Percentiles rank a stretch among this genome's conserved stretches.
Evolutionary conservation across 78 protist species (phyloP).

Genomic region (Planoprotostelium fungivorum): DNA sequence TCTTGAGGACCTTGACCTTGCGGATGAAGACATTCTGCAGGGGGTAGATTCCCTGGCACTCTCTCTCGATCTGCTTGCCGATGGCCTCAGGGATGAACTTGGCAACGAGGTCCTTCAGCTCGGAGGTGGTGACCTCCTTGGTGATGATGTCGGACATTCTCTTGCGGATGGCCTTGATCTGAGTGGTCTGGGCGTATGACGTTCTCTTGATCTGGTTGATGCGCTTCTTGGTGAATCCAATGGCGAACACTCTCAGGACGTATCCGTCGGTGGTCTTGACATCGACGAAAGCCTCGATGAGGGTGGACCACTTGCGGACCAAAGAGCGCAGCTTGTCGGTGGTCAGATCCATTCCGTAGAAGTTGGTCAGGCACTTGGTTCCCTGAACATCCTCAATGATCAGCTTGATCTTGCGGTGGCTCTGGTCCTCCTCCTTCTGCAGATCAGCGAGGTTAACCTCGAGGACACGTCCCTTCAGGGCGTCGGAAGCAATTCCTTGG

Average conservation of each 20-base stretch:
- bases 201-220: slow-evolving; percentile 83
- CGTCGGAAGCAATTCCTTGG: slow-evolving; percentile 85
- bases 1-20: slow-evolving; percentile 94
- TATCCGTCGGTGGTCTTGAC: slow-evolving; percentile 94
- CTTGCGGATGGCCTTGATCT: slow-evolving; percentile 85
- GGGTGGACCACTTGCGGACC: slow-evolving; percentile 96
- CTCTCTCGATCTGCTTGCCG: slow-evolving; percentile 89
- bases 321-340: slow-evolving; percentile 94
- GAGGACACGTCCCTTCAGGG: slow-evolving; percentile 94
- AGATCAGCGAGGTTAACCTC: slow-evolving; percentile 96
- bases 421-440: slow-evolving; percentile 84
- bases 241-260: slow-evolving; percentile 89
- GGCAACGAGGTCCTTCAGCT: slow-evolving; percentile 71
- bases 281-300: slow-evolving; percentile 91
- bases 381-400: slow-evolving; percentile 95
- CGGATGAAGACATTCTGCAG: slow-evolving; percentile 93
- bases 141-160: slow-evolving; percentile 93
- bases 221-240: slow-evolving; percentile 93
- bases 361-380: slow-evolving; percentile 84
- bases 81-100: slow-evolving; percentile 86
- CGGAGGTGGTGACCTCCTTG: slow-evolving; percentile 66
- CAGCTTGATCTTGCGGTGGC: slow-evolving; percentile 91
- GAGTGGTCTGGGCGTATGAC: slow-evolving; percentile 90
- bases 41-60: slow-evolving; percentile 89
- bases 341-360: slow-evolving; percentile 98